These are phyloP conservation scores for Colletotrichum sp. DNA, from an alignment of 2,329 filamentous ascomycete genomes.

Conservation along the genomic window DNA sequence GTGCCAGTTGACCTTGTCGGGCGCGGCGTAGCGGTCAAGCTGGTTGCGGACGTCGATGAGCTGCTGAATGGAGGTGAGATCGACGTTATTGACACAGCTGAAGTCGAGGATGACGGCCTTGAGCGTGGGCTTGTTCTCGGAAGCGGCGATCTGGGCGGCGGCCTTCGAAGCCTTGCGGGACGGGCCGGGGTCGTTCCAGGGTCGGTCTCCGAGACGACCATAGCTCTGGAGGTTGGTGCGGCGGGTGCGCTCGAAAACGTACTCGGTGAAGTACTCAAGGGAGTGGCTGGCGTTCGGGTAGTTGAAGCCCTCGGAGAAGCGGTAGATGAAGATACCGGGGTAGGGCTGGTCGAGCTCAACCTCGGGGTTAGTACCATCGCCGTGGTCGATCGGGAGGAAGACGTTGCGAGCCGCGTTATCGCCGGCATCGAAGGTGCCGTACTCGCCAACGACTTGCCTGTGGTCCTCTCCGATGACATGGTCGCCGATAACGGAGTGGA, in stretches of 20 bases:
- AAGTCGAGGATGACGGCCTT: conserved; percentile 95
- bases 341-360: conserved; percentile 82
- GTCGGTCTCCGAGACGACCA: conserved; percentile 73
- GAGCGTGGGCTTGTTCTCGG: conserved; percentile 66
- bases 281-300: conserved; percentile 94
- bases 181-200: conserved; percentile 94
- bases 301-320: conserved; percentile 93
- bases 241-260: conserved; percentile 74
- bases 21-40: conserved; percentile 82
- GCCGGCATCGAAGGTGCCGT: conserved; percentile 59
- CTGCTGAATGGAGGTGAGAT: conserved; percentile 90
- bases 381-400: conserved; percentile 85
- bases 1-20: conserved; percentile 91
- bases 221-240: conserved; percentile 76
- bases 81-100: conserved; percentile 90
- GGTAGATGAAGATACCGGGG: conserved; percentile 94
- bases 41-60: conserved; percentile 95
- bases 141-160: conserved; percentile 43
- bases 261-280: conserved; percentile 75
- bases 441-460: conserved; percentile 51
- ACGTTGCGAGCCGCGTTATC: conserved; percentile 69
- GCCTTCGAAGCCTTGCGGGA: conserved; percentile 50
- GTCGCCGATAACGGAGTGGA: conserved; percentile 85
- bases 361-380: conserved; percentile 89
- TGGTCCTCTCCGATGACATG: conserved; percentile 70